These are phyloP conservation scores for Teunomyces barrocoloradensis DNA, from an alignment of 805 yeast species.

Conservation along the genomic window DNA sequence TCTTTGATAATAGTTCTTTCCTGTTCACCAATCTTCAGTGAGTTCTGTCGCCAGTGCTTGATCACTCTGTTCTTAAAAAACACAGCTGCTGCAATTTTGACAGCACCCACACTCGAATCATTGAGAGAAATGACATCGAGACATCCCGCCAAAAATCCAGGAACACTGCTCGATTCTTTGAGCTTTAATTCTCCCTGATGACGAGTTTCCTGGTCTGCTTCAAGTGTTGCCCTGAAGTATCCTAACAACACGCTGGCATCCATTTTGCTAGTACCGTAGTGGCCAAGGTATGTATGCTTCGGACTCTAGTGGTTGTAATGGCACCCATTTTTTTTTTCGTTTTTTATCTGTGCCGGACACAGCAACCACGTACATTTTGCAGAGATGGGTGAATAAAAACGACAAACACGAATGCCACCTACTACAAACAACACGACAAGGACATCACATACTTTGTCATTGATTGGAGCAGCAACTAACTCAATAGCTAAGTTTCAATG, in stretches of 20 bases:
- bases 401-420: too few species aligned
- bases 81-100: conserved; percentile 74
- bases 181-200: conserved; percentile 69
- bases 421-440: too few species aligned
- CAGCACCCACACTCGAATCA: conserved; percentile 22
- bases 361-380: background rate
- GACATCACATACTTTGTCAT: too few species aligned
- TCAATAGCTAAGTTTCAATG: background rate
- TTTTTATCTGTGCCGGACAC: conserved; percentile 1
- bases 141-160: conserved; percentile 82
- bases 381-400: background rate
- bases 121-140: conserved; percentile 64
- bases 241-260: conserved; percentile 65
- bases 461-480: too few species aligned
- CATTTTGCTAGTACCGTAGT: conserved; percentile 39
- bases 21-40: conserved; percentile 50
- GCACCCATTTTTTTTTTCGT: conserved; percentile 1
- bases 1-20: conserved; percentile 76
- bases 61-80: conserved; percentile 75
- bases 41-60: conserved; percentile 52
- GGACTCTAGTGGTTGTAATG: background rate
- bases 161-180: conserved; percentile 50
- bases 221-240: conserved; percentile 78
- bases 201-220: conserved; percentile 59
- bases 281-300: background rate